phyloP scores from a whole-genome alignment of 768 basidiomycete genomes.

The Termitomyces sp. region DNA sequence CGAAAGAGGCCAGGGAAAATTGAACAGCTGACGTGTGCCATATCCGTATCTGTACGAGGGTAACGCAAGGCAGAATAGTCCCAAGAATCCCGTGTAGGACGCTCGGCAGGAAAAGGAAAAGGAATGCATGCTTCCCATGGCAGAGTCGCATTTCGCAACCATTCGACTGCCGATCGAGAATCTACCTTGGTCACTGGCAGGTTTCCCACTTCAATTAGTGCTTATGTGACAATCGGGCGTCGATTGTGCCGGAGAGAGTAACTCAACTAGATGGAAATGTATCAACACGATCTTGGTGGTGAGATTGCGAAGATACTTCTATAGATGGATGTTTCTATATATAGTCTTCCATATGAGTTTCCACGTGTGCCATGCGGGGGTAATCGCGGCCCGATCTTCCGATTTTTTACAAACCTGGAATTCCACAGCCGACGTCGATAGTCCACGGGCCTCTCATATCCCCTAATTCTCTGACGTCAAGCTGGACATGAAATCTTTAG shows the following conservation, averaged over 20 bases:
- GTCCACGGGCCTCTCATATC: neutral
- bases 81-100: neutral
- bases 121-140: neutral
- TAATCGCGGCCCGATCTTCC: neutral
- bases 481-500: neutral
- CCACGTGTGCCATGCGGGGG: neutral
- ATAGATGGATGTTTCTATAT: neutral
- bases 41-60: neutral
- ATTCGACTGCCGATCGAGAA: neutral
- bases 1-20: neutral
- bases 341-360: neutral
- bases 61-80: neutral
- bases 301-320: neutral
- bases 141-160: neutral
- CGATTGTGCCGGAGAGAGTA: neutral
- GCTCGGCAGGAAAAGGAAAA: neutral
- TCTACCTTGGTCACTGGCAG: neutral
- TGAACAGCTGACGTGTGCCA: slow-evolving; percentile 1
- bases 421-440: too few species aligned
- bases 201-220: neutral
- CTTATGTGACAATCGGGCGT: neutral
- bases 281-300: neutral
- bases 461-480: neutral
- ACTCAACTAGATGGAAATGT: neutral
- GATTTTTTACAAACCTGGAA: neutral